phyloP scores from a whole-genome alignment of 1,139 yeast species.

The Candida sanyaensis region DNA sequence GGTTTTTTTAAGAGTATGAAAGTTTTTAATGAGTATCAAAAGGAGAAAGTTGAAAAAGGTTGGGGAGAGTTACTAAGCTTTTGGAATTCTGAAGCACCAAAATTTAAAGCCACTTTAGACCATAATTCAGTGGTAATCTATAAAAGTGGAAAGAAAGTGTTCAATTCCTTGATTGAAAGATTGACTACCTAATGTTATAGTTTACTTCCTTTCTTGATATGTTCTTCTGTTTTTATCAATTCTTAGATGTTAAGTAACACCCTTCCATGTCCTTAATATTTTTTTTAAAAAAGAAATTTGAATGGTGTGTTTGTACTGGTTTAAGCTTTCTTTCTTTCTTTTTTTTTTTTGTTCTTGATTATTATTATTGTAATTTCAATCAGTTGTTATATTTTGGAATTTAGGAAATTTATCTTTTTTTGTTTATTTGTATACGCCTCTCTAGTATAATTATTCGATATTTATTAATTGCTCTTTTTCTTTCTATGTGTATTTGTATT shows the following conservation, averaged over 20 bases:
- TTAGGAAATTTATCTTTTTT: not conserved
- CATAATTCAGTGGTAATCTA: constrained; percentile 4
- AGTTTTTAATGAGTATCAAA: not conserved
- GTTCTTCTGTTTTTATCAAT: not conserved
- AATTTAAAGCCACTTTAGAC: constrained; percentile 6
- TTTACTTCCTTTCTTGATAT: not conserved
- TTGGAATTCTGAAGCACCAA: not conserved
- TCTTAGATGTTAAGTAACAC: constrained; percentile 1
- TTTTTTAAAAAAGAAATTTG: not conserved
- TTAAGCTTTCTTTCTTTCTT: not conserved
- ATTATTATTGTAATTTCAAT: not conserved
- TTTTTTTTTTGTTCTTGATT: not conserved
- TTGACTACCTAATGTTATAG: not conserved
- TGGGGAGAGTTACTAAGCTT: not conserved
- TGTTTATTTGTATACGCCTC: not conserved
- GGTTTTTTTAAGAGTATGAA: not conserved
- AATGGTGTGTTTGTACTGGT: not conserved
- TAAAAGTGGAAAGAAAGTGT: not conserved
- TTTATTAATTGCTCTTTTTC: no score
- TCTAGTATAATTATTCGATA: no score
- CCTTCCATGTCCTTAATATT: not conserved
- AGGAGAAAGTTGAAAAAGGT: not conserved
- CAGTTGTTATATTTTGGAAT: not conserved
- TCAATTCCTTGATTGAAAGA: not conserved
- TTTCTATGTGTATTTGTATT: no score